phyloP scores from a whole-genome alignment of 352 stramenopile genomes.

The Pythium utonaiense region DNA sequence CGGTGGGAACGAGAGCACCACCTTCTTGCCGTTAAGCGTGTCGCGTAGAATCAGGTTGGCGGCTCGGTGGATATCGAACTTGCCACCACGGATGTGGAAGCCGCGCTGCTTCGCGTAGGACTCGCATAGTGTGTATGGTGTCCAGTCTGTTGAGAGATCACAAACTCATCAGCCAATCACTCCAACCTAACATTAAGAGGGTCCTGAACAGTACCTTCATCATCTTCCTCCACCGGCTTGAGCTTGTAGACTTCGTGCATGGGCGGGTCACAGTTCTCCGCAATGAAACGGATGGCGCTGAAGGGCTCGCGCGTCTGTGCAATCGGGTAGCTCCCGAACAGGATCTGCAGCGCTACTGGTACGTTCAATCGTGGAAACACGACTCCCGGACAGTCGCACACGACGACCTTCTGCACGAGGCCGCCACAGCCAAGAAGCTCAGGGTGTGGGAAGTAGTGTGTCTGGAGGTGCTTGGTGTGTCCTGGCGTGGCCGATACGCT shows the following conservation, averaged over 20 bases:
- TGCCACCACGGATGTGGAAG: slow-evolving; percentile 72
- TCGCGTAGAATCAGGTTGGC: slow-evolving; percentile 73
- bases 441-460: slow-evolving; percentile 62
- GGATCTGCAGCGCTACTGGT: slow-evolving; percentile 63
- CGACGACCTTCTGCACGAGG: slow-evolving; percentile 40
- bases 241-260: slow-evolving; percentile 83
- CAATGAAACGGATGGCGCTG: slow-evolving; percentile 80
- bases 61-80: slow-evolving; percentile 69
- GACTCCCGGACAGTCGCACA: slow-evolving; percentile 80
- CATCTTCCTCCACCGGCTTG: slow-evolving; percentile 62
- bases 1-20: slow-evolving; percentile 74
- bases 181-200: background rate
- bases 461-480: slow-evolving; percentile 83
- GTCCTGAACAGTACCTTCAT: slow-evolving; percentile 25
- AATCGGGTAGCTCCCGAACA: slow-evolving; percentile 83
- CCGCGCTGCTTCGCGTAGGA: slow-evolving; percentile 68
- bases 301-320: slow-evolving; percentile 84
- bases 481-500: slow-evolving; percentile 75
- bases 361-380: slow-evolving; percentile 77
- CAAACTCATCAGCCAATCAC: background rate
- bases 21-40: slow-evolving; percentile 78
- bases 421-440: slow-evolving; percentile 44
- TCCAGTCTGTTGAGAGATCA: slow-evolving; percentile 43
- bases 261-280: slow-evolving; percentile 71
- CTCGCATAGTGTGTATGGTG: slow-evolving; percentile 72